phyloP scores from a whole-genome alignment of 1,284 basidiomycete species.

The Pyrrhoderma noxium region DNA sequence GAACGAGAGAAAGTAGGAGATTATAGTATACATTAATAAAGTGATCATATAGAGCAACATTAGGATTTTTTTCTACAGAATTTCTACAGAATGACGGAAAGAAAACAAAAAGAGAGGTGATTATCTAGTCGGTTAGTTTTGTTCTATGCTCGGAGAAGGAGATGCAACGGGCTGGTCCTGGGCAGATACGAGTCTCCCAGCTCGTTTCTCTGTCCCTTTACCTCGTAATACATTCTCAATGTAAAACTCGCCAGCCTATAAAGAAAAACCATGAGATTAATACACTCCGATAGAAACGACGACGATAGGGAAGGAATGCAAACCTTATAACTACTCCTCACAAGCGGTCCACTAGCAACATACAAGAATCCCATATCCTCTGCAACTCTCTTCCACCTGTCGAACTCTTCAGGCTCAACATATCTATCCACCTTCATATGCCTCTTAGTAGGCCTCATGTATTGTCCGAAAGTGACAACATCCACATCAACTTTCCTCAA shows the following conservation, averaged over 20 bases:
- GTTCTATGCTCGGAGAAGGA: no score
- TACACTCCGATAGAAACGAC: neutral
- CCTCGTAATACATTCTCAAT: slow-evolving; percentile 82
- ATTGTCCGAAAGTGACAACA: slow-evolving; percentile 99
- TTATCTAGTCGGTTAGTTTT: no score
- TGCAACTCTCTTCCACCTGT: slow-evolving; percentile 84
- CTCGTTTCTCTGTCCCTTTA: slow-evolving; percentile 41
- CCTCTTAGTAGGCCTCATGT: slow-evolving; percentile 98
- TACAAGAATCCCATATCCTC: slow-evolving; percentile 96
- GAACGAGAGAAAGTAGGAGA: no score
- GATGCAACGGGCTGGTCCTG: no score
- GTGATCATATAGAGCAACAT: no score
- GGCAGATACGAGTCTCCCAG: slow-evolving; percentile 25
- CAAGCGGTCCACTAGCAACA: slow-evolving; percentile 93
- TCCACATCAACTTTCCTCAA: slow-evolving; percentile 86
- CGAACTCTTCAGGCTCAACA: slow-evolving; percentile 90
- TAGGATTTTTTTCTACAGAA: no score
- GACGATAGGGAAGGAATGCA: slow-evolving; percentile 26
- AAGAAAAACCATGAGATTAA: slow-evolving; percentile 31
- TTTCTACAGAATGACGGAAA: no score
- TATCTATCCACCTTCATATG: slow-evolving; percentile 99
- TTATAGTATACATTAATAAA: no score
- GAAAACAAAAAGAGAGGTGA: no score
- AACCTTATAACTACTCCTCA: slow-evolving; percentile 90
- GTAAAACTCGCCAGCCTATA: slow-evolving; percentile 76